Percentiles rank a stretch among this genome's conserved stretches.
phyloP scores from a whole-genome alignment of 2,329 filamentous ascomycete species.

The Arthrobotrys megalospora region DNA sequence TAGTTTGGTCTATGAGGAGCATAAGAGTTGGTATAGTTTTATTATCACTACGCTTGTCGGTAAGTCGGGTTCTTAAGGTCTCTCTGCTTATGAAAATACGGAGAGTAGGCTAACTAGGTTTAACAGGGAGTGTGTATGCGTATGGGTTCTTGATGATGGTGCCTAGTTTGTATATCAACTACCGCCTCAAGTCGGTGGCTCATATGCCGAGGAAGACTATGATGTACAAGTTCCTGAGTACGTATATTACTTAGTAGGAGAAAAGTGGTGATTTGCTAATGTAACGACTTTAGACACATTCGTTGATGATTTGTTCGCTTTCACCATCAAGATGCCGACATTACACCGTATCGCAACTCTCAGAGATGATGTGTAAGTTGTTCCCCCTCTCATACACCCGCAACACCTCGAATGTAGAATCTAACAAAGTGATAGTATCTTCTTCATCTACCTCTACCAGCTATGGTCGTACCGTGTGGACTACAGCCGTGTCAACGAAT shows the following conservation, averaged over 20 bases:
- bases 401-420: background rate
- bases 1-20: slow-evolving; percentile 90
- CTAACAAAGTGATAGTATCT: slow-evolving; percentile 73
- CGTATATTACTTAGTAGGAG: slow-evolving; percentile 1
- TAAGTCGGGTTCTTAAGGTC: slow-evolving; percentile 70
- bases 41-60: slow-evolving; percentile 92
- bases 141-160: slow-evolving; percentile 99
- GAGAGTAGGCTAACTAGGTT: slow-evolving; percentile 12
- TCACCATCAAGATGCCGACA: slow-evolving; percentile 99
- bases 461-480: slow-evolving; percentile 92
- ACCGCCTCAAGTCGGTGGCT: slow-evolving; percentile 92
- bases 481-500: slow-evolving; percentile 94
- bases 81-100: background rate
- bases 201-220: slow-evolving; percentile 98
- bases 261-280: slow-evolving; percentile 1
- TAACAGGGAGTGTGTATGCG: slow-evolving; percentile 78
- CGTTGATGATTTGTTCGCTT: slow-evolving; percentile 98
- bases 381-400: background rate
- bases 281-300: slow-evolving; percentile 85
- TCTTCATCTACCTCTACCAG: slow-evolving; percentile 98
- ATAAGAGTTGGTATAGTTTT: slow-evolving; percentile 99
- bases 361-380: slow-evolving; percentile 80
- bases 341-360: slow-evolving; percentile 92
- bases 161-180: slow-evolving; percentile 97
- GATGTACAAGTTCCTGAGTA: slow-evolving; percentile 67